Evolutionary conservation across 768 basidiomycete genomes (phyloP), one percentile per base, ranked within the genome.

Genomic region (Kwoniella sp.): DNA sequence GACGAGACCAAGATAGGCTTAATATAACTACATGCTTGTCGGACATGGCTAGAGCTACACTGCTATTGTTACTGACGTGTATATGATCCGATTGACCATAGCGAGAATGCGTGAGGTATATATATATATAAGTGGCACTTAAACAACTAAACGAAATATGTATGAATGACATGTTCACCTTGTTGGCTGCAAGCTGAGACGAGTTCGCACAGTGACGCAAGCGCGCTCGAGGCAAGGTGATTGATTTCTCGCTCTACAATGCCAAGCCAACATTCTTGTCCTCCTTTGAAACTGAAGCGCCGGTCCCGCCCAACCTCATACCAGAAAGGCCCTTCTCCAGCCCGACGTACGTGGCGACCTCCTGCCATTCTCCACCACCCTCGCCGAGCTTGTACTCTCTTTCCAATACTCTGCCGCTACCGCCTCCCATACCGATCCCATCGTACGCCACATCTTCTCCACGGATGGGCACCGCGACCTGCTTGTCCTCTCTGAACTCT

Each of bases 361-460:
- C 60, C 30, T 61, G 51, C 60, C 60, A 61, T 17, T 61, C 60
- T 25, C 60, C 52, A 22, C 41, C 52, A 12, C 54, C 60, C 7
- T 53, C 50, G 12, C 37, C 52, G 17, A 53, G 26, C 15, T 30
- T 29, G 38, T 61, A 61, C 38, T 61, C 60, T 25, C 60, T 37
- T 31, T 61, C 60, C 15, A 61, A 34, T 5, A 61, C 60, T 61
- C 60, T 29, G 9, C 60, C 60, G 13, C 28, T 61, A 34, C 60
- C 60, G 34, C 52, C 51, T 9, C 60, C 60, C 38, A 26, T 15
- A 30, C 60, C 60, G 2, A 61, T 61, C 7, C 60, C 60, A 38
- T 61, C 60, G 15, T 52, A 22, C 1, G 60, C 26, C 2, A 61
- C 60, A 29, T 61, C 60, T 22, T 53, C 52, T 1, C 60, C 60